These are phyloP conservation scores for Aureobasidium sp. DNA, from an alignment of 2,329 filamentous ascomycete genomes.

Conservation along the genomic window DNA sequence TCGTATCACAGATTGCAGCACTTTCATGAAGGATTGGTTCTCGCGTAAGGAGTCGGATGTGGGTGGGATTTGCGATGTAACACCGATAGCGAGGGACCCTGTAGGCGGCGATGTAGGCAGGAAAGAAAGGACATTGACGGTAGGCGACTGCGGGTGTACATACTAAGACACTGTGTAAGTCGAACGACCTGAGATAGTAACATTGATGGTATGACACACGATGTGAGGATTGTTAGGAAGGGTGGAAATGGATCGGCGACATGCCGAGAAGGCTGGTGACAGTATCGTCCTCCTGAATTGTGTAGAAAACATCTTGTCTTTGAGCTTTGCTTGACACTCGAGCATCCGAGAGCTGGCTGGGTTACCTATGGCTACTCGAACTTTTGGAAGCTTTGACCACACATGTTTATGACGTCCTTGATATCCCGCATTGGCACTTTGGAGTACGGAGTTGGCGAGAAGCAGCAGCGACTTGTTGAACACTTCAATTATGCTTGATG, in stretches of 20 bases:
- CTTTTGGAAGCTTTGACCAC: constrained; percentile 3
- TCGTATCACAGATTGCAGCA: constrained; percentile 48
- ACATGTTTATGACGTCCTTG: neutral
- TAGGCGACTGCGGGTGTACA: constrained; percentile 36
- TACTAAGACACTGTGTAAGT: constrained; percentile 30
- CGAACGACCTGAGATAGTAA: neutral
- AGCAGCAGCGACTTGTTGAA: too few relatives aligned
- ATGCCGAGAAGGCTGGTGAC: neutral
- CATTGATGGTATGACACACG: constrained; percentile 18
- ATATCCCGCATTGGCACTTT: neutral
- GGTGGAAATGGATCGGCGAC: constrained; percentile 27
- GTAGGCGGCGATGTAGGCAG: constrained; percentile 47
- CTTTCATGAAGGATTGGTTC: constrained; percentile 47
- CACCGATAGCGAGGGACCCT: constrained; percentile 46
- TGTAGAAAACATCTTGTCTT: constrained; percentile 5
- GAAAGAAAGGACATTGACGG: constrained; percentile 45
- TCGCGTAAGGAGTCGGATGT: constrained; percentile 48
- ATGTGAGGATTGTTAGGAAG: constrained; percentile 37
- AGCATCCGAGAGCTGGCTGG: neutral
- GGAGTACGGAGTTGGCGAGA: too few relatives aligned
- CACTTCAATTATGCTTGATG: too few relatives aligned
- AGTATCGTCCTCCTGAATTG: constrained; percentile 1
- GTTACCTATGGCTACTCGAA: neutral
- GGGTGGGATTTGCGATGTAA: constrained; percentile 45
- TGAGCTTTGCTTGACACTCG: neutral